Evolutionary conservation across 176 grass and related monocot genomes (phyloP).

Genomic region (Melocanna baccifera): DNA sequence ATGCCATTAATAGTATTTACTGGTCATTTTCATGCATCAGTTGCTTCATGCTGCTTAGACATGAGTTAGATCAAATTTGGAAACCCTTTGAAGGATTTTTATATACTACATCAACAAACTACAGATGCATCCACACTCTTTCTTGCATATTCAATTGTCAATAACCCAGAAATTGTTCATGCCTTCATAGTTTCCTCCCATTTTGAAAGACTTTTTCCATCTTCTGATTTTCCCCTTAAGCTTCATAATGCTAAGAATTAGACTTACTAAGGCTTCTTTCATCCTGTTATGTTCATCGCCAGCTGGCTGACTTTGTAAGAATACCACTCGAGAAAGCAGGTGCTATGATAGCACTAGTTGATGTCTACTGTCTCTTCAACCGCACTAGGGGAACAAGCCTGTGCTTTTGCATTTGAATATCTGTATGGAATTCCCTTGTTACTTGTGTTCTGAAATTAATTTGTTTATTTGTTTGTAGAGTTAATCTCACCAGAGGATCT

Average conservation of each 20-base stretch:
- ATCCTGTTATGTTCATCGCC: constrained; percentile 4
- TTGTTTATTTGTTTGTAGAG: constrained; percentile 52
- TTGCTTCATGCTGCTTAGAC: not conserved
- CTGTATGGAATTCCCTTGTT: not conserved
- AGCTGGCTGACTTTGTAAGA: constrained; percentile 93
- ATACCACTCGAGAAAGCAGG: constrained; percentile 85
- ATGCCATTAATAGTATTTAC: not conserved
- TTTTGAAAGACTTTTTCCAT: not conserved
- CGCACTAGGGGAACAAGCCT: constrained; percentile 92
- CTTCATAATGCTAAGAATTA: not conserved
- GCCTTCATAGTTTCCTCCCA: not conserved
- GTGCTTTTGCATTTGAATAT: constrained; percentile 32
- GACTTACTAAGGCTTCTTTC: constrained; percentile 12
- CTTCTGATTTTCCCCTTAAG: not conserved
- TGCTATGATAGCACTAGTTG: constrained; percentile 90
- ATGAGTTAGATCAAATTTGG: not conserved
- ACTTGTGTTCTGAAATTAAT: constrained; percentile 24
- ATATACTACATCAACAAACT: not conserved
- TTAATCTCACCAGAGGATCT: constrained; percentile 98
- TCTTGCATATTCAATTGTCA: not conserved
- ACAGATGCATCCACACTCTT: not conserved
- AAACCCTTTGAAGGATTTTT: not conserved
- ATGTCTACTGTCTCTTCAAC: constrained; percentile 96
- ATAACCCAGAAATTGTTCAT: not conserved
- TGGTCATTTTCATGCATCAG: constrained; percentile 4